Evolutionary conservation across 2,329 filamentous ascomycete genomes (phyloP), one percentile per base, ranked within the genome.

Genomic region (Fusarium oligoseptatum): DNA sequence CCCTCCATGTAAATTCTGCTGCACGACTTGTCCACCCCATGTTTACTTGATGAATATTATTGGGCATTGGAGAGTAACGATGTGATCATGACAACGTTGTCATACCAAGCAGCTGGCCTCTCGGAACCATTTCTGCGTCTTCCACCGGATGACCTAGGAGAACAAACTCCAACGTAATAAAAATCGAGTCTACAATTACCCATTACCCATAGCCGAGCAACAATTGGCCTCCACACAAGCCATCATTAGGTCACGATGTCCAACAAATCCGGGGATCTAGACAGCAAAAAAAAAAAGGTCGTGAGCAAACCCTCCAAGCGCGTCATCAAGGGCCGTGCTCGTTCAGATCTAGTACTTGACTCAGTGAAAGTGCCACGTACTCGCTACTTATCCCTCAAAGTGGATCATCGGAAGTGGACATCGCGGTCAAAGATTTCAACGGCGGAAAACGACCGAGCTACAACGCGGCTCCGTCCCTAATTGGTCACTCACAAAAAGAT

Each of bases 331-430:
- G 60, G 48, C 60, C 36, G 45, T 39, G 34, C 29, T 41, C 45
- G 11, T 22, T 14, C 22, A 32, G 17, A 52, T 12, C 17, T n/a
- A 9, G 32, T 75, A 74, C 72, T 58, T 74, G 72, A 74, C 72
- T 74, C 72, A 75, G 72, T 74, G 72, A 74, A 73, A 52, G 58
- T 57, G 34, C 2, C 0, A 39, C 27, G 72, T 74, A 64, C 1
- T 0, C 0, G 6, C 1, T 74, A 74, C 72, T n/a, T 27, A 4
- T 17, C 15, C 7, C 11, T 22, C 12, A 14, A 27, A 43, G 61
- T 57, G 48, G 61, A 41, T 34, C 7, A 48, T 37, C 29, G 27
- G 29, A 34, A 61, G 60, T 63, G 60, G 61, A 6, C 45, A 63
- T 36, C 60, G 60, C 45, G 60, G 45, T 63, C 60, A 63, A 48